Percentiles rank a stretch among this genome's conserved stretches.
phyloP scores from a whole-genome alignment of 805 yeast species.

The Sungouiozyma intestinalis region DNA sequence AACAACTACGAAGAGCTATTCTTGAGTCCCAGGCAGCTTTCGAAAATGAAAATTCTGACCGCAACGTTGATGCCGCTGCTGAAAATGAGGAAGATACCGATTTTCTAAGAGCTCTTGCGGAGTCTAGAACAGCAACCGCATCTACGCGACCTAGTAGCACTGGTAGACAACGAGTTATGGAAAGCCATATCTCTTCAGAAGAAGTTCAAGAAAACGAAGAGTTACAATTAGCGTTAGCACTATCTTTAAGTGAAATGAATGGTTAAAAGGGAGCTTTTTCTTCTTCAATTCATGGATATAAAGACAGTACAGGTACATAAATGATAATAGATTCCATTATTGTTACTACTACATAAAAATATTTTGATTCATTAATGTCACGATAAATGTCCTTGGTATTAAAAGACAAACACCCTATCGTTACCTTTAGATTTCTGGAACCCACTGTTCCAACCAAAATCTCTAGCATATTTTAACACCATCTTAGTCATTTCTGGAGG shows the following conservation, averaged over 20 bases:
- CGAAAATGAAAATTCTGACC: neutral
- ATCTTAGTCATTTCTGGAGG: constrained; percentile 57
- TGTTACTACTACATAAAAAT: neutral
- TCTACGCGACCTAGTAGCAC: neutral
- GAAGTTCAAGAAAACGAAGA: constrained; percentile 16
- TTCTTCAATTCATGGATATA: too few relatives aligned
- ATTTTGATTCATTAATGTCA: neutral
- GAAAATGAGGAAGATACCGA: neutral
- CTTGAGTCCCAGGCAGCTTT: constrained; percentile 10
- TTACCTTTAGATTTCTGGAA: constrained; percentile 36
- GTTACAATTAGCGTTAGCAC: constrained; percentile 25
- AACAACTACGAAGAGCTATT: constrained; percentile 13
- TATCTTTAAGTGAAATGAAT: constrained; percentile 25
- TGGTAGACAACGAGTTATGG: neutral
- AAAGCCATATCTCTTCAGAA: neutral
- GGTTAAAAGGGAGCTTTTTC: neutral
- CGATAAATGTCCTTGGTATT: constrained; percentile 4
- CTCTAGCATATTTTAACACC: constrained; percentile 40
- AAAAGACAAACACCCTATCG: constrained; percentile 49
- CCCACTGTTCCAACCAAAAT: constrained; percentile 49
- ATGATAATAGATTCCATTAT: neutral
- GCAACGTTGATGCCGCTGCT: constrained; percentile 2
- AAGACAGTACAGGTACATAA: too few relatives aligned
- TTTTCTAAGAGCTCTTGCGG: neutral
- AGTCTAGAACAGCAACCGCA: neutral